phyloP scores from a whole-genome alignment of 257 asterid species.

The Nicotiana paniculata region DNA sequence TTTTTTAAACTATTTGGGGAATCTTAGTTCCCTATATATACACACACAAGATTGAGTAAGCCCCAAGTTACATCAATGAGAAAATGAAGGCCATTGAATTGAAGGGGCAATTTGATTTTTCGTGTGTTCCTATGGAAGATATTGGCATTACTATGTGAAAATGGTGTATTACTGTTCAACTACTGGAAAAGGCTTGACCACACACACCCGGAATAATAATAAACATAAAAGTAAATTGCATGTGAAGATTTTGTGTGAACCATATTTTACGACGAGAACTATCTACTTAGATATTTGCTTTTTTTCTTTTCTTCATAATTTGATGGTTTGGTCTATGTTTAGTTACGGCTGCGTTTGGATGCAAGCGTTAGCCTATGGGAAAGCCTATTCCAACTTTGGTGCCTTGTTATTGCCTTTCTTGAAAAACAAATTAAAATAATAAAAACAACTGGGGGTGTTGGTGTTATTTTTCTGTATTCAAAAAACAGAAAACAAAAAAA shows the following conservation, averaged over 20 bases:
- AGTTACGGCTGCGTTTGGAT: too few species aligned
- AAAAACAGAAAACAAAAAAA: too few species aligned
- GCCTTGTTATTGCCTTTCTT: too few species aligned
- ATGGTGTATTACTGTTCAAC: not conserved
- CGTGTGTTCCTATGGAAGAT: not conserved
- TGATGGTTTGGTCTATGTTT: too few species aligned
- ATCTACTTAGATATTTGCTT: not conserved
- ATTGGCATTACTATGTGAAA: slow-evolving; percentile 4
- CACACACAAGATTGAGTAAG: not conserved
- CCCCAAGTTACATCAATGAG: slow-evolving; percentile 2
- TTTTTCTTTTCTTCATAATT: too few species aligned
- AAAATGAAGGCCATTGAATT: slow-evolving; percentile 12
- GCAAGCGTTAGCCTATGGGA: too few species aligned
- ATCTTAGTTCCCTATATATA: not conserved
- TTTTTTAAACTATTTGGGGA: not conserved
- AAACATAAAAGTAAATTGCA: not conserved
- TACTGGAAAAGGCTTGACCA: not conserved
- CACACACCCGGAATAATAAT: not conserved
- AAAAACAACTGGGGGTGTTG: too few species aligned
- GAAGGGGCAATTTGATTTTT: slow-evolving; percentile 5
- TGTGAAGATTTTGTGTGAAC: slow-evolving; percentile 29
- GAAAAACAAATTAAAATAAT: too few species aligned
- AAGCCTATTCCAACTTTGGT: too few species aligned
- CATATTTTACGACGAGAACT: slow-evolving; percentile 12
- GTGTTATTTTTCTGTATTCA: too few species aligned